Conservation (phyloP, 768 basidiomycete genomes). For the Panaeolus cyanescens region DNA sequence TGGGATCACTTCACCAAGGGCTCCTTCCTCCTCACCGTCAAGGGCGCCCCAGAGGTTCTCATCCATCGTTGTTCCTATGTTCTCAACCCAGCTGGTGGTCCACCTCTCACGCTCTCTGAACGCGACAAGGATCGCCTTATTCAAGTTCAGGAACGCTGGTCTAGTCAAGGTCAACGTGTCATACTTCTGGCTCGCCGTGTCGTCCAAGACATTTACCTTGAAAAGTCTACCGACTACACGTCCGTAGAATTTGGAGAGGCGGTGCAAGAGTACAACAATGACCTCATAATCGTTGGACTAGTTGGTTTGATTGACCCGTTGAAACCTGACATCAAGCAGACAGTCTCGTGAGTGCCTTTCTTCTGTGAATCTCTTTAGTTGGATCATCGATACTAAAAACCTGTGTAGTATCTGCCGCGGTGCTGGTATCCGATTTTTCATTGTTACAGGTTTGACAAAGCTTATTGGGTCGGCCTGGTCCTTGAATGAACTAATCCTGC, state of each 20-base stretch:
- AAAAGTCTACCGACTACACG: slow-evolving; percentile 31
- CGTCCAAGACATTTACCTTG: slow-evolving; percentile 31
- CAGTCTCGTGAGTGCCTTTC: slow-evolving; percentile 30
- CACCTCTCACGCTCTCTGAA: slow-evolving; percentile 30
- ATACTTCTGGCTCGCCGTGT: slow-evolving; percentile 53
- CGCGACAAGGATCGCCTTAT: slow-evolving; percentile 28
- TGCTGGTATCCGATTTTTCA: slow-evolving; percentile 63
- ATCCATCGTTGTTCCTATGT: slow-evolving; percentile 41
- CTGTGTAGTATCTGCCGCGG: slow-evolving; percentile 38
- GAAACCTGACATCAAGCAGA: slow-evolving; percentile 53
- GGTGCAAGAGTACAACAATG: slow-evolving; percentile 40
- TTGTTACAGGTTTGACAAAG: slow-evolving; percentile 49
- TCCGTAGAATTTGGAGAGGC: slow-evolving; percentile 41
- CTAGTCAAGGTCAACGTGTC: slow-evolving; percentile 59
- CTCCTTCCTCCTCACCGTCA: slow-evolving; percentile 20
- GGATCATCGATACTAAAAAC: not conserved
- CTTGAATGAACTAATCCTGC: not conserved
- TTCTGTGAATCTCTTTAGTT: not conserved
- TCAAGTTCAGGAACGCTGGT: slow-evolving; percentile 47
- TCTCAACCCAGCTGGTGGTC: slow-evolving; percentile 36
- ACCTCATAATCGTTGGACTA: slow-evolving; percentile 58
- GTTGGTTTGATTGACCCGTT: slow-evolving; percentile 64
- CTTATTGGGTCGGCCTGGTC: not conserved
- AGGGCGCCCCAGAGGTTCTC: slow-evolving; percentile 52
- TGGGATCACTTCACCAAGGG: slow-evolving; percentile 23